phyloP scores from a whole-genome alignment of 2,329 filamentous ascomycete species.

The Fusarium longipes region DNA sequence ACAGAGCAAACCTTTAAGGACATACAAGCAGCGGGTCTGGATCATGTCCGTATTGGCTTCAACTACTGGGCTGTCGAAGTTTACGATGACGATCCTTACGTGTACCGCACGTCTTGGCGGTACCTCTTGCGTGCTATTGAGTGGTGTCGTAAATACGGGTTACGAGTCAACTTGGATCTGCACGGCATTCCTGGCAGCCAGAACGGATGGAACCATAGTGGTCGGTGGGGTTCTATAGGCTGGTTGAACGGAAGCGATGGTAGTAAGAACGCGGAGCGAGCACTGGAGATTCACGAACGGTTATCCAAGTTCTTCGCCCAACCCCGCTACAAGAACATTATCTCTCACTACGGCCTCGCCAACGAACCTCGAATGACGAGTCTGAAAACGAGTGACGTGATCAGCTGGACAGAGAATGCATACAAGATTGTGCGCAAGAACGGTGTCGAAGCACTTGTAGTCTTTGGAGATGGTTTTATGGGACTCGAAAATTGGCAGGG shows the following conservation, averaged over 20 bases:
- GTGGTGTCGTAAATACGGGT: constrained; percentile 89
- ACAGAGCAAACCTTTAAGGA: constrained; percentile 85
- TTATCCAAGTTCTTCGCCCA: constrained; percentile 94
- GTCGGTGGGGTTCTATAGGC: constrained; percentile 79
- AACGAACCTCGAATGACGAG: constrained; percentile 93
- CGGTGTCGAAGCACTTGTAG: constrained; percentile 76
- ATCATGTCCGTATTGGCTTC: constrained; percentile 96
- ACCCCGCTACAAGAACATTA: constrained; percentile 88
- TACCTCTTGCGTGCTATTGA: constrained; percentile 94
- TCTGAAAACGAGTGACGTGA: constrained; percentile 73
- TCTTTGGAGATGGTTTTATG: constrained; percentile 96
- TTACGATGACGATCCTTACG: constrained; percentile 88
- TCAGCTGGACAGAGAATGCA: constrained; percentile 82
- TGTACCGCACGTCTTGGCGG: constrained; percentile 88
- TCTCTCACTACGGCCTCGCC: constrained; percentile 91
- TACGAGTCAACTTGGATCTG: constrained; percentile 92
- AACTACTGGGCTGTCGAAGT: constrained; percentile 93
- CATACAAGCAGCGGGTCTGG: constrained; percentile 87
- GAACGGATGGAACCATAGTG: constrained; percentile 98
- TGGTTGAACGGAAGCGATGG: constrained; percentile 96
- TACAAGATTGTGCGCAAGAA: constrained; percentile 79
- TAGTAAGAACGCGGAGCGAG: constrained; percentile 78
- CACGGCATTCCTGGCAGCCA: constrained; percentile 93
- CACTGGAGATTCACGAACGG: constrained; percentile 86
- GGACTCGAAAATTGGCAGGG: constrained; percentile 92